phyloP scores from a whole-genome alignment of 2,329 filamentous ascomycete species.

The Cladosporium phlei region DNA sequence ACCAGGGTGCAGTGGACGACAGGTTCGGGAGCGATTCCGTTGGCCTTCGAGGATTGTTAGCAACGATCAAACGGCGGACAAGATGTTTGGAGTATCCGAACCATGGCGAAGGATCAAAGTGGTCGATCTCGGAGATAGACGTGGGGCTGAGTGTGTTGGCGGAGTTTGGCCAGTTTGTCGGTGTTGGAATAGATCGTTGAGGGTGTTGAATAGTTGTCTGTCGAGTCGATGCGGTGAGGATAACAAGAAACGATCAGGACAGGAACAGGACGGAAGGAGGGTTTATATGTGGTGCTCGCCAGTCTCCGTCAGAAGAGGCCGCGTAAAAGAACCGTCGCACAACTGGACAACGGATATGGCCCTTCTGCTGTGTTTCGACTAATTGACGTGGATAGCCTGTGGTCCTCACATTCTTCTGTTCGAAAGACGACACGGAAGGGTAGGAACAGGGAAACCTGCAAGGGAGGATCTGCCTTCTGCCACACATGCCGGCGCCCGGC shows the following conservation, averaged over 20 bases:
- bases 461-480: conserved; percentile 5
- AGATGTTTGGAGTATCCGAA: too few species aligned
- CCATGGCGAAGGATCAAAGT: background rate
- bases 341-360: conserved; percentile 1
- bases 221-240: background rate
- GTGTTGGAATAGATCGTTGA: background rate
- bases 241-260: background rate
- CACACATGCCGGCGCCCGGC: conserved; percentile 5
- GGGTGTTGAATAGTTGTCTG: background rate
- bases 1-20: conserved; percentile 38
- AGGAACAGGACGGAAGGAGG: background rate
- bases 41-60: conserved; percentile 3
- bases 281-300: conserved; percentile 4
- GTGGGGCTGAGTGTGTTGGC: background rate
- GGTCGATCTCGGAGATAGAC: conserved; percentile 4
- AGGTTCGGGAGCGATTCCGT: conserved; percentile 2
- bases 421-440: background rate
- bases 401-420: conserved; percentile 9
- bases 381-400: background rate
- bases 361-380: conserved; percentile 4
- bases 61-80: too few species aligned
- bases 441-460: conserved; percentile 1
- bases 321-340: background rate
- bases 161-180: conserved; percentile 6
- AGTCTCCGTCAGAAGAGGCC: background rate